These are phyloP conservation scores for Solanum rostratum DNA, from an alignment of 257 asterid genomes.

Conservation along the genomic window DNA sequence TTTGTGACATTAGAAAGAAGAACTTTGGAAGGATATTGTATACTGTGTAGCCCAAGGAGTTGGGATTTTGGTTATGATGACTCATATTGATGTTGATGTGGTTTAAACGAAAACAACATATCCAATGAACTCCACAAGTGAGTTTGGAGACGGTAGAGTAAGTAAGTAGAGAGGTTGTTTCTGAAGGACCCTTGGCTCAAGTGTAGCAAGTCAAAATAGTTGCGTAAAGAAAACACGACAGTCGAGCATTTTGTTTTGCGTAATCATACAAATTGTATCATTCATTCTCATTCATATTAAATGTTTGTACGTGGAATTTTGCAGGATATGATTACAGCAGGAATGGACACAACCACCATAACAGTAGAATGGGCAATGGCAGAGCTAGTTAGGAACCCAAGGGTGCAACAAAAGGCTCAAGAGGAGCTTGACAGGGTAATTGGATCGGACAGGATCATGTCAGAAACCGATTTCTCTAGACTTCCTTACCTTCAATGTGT, in stretches of 20 bases:
- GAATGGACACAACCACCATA: slow-evolving; percentile 89
- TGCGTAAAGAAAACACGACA: too few relatives aligned
- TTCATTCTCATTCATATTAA: neutral
- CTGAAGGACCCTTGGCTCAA: neutral
- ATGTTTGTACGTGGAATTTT: neutral
- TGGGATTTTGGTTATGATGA: neutral
- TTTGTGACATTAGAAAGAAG: neutral
- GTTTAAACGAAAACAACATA: neutral
- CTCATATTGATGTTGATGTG: neutral
- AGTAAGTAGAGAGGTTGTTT: neutral
- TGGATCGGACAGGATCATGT: slow-evolving; percentile 48
- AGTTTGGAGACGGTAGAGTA: neutral
- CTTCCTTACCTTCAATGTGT: slow-evolving; percentile 64
- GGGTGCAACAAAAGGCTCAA: slow-evolving; percentile 75
- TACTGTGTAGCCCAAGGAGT: neutral
- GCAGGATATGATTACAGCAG: slow-evolving; percentile 92
- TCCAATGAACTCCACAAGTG: neutral
- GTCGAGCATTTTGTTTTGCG: neutral
- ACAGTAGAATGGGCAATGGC: slow-evolving; percentile 83
- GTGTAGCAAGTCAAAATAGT: neutral
- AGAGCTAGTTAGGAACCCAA: slow-evolving; percentile 66
- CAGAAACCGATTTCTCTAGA: slow-evolving; percentile 53
- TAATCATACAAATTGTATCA: neutral
- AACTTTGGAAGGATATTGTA: neutral
- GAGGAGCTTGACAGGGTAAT: slow-evolving; percentile 70